Percentiles rank a stretch among this genome's conserved stretches.
These are phyloP conservation scores for Sanghuangporus sanghuang DNA, from an alignment of 1,284 basidiomycete genomes.

Conservation along the genomic window DNA sequence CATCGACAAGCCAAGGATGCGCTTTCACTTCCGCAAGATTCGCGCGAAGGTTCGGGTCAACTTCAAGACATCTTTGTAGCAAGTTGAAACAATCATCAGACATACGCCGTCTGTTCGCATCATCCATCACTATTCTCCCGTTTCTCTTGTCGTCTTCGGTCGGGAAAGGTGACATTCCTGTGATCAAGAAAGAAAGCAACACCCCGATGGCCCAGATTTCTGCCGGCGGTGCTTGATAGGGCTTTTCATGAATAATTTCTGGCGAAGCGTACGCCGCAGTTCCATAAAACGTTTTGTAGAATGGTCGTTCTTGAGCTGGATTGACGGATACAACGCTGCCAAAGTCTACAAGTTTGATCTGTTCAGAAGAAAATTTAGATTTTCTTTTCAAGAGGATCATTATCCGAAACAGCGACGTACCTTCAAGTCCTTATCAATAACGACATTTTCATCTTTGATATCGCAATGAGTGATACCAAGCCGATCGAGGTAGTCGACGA, in stretches of 20 bases:
- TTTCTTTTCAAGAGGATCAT: background rate
- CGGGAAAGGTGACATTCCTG: conserved; percentile 43
- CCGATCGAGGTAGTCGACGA: conserved; percentile 71
- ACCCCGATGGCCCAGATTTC: conserved; percentile 52
- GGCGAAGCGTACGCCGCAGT: conserved; percentile 77
- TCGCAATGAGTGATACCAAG: conserved; percentile 86
- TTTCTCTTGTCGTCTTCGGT: conserved; percentile 33
- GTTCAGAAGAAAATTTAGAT: background rate
- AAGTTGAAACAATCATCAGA: conserved; percentile 32
- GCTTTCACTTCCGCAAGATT: conserved; percentile 35
- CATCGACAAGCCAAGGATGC: conserved; percentile 36
- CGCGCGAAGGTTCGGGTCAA: conserved; percentile 33
- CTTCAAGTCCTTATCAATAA: conserved; percentile 72
- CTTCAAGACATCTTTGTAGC: conserved; percentile 36
- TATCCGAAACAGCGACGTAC: conserved; percentile 30
- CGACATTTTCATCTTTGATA: conserved; percentile 92
- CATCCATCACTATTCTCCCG: conserved; percentile 27
- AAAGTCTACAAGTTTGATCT: conserved; percentile 94
- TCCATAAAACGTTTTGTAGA: conserved; percentile 73
- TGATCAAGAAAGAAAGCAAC: conserved; percentile 42
- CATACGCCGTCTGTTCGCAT: conserved; percentile 14
- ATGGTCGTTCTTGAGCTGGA: conserved; percentile 57
- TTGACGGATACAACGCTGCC: conserved; percentile 82
- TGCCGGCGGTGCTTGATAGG: conserved; percentile 41
- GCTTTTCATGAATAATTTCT: conserved; percentile 75